phyloP scores from a whole-genome alignment of 768 basidiomycete species.

The Tylopilus plumbeoviolaceoides region DNA sequence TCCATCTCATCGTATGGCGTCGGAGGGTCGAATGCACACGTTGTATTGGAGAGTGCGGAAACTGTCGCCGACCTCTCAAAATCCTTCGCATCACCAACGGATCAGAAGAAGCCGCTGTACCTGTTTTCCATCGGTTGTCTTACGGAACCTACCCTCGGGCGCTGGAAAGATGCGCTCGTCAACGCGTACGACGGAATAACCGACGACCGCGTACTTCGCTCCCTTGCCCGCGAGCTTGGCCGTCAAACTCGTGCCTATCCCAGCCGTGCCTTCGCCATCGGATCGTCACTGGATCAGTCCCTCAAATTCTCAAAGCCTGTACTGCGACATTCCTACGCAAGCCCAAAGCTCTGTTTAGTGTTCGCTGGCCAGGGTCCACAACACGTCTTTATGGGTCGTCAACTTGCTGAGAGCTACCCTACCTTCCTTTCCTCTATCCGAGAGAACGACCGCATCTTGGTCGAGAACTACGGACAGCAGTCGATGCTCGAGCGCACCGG shows the following conservation, averaged over 20 bases:
- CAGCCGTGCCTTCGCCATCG: conserved; percentile 25
- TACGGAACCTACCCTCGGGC: no score
- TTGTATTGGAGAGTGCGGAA: no score
- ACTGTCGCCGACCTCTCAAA: no score
- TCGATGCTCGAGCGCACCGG: conserved; percentile 34
- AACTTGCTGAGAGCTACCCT: conserved; percentile 30
- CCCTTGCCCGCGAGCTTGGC: conserved; percentile 25
- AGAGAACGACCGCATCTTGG: no score
- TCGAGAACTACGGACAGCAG: conserved; percentile 22
- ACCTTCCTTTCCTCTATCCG: conserved; percentile 29
- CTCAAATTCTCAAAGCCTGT: conserved; percentile 30
- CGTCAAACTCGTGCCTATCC: conserved; percentile 30
- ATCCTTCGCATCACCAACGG: no score
- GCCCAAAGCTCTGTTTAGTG: conserved; percentile 33
- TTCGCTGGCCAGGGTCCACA: no score
- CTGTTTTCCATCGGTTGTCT: no score
- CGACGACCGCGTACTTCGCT: conserved; percentile 23
- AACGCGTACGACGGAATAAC: conserved; percentile 14
- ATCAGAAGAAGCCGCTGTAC: no score
- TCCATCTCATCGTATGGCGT: no score
- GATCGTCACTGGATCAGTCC: conserved; percentile 16
- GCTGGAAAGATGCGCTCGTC: conserved; percentile 23
- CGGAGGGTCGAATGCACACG: no score
- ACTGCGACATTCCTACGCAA: conserved; percentile 18
- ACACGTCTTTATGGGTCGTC: conserved; percentile 34